These are phyloP conservation scores for Dichotomopilus funicola DNA, from an alignment of 2,329 filamentous ascomycete genomes.

Conservation along the genomic window DNA sequence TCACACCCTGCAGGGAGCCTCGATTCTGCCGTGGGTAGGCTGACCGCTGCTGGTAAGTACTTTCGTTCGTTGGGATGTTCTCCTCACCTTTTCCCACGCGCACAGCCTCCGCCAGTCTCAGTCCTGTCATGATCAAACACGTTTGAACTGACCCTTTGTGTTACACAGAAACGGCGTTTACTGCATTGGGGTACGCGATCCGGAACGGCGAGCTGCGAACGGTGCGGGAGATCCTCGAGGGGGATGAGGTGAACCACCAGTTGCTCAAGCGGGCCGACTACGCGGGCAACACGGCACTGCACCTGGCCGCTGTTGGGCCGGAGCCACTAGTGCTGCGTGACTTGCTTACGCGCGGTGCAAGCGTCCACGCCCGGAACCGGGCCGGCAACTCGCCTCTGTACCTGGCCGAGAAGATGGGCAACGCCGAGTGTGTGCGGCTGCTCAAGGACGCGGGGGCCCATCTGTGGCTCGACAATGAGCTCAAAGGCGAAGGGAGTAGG, in stretches of 20 bases:
- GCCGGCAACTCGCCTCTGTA: constrained; percentile 62
- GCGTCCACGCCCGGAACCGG: constrained; percentile 58
- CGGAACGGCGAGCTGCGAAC: constrained; percentile 60
- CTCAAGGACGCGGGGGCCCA: constrained; percentile 53
- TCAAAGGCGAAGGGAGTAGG: constrained; percentile 17
- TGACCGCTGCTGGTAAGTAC: constrained; percentile 32
- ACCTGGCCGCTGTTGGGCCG: constrained; percentile 51
- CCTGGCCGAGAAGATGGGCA: constrained; percentile 53
- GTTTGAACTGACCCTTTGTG: background rate
- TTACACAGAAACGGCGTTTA: constrained; percentile 54
- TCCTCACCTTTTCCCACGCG: background rate
- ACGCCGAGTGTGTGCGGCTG: constrained; percentile 46
- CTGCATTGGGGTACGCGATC: constrained; percentile 74
- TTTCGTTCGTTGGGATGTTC: background rate
- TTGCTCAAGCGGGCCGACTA: constrained; percentile 73
- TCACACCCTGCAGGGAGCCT: constrained; percentile 59
- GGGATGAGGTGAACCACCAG: constrained; percentile 46
- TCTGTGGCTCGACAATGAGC: constrained; percentile 47
- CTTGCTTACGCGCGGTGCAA: constrained; percentile 55
- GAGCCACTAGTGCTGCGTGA: constrained; percentile 50
- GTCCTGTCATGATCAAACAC: background rate
- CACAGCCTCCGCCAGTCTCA: background rate
- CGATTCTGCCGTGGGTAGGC: constrained; percentile 36
- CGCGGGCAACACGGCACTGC: constrained; percentile 66
- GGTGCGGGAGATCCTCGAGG: constrained; percentile 60